Conservation (phyloP, 2,329 filamentous ascomycete genomes). For the Colletotrichum shisoi region DNA sequence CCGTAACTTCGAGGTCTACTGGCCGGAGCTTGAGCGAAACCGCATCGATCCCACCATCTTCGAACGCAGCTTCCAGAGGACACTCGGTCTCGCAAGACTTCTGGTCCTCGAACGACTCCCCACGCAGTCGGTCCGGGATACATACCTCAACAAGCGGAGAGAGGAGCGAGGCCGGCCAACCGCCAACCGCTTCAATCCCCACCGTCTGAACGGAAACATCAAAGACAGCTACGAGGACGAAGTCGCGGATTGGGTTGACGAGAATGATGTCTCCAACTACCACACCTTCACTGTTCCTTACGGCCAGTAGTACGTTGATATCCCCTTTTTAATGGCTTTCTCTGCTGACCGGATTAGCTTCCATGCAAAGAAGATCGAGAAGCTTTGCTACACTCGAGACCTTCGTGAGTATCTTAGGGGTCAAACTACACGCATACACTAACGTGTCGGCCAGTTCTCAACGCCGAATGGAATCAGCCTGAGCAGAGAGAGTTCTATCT, state of each 20-base stretch:
- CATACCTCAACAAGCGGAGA: conserved; percentile 74
- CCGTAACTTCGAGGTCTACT: conserved; percentile 84
- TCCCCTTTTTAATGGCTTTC: background rate
- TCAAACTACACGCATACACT: background rate
- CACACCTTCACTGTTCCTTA: conserved; percentile 79
- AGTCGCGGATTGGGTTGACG: conserved; percentile 81
- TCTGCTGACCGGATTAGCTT: conserved; percentile 47
- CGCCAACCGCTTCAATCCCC: conserved; percentile 54
- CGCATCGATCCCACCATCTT: conserved; percentile 86
- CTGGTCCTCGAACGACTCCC: conserved; percentile 82
- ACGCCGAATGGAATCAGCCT: conserved; percentile 84
- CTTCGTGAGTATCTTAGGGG: conserved; percentile 55
- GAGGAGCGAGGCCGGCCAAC: conserved; percentile 74
- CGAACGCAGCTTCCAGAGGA: conserved; percentile 79
- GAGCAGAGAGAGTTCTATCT: conserved; percentile 78
- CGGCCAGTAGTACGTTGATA: conserved; percentile 53
- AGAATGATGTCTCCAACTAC: conserved; percentile 80
- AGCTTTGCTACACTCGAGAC: conserved; percentile 81
- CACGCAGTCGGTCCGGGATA: conserved; percentile 70
- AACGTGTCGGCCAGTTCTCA: conserved; percentile 61
- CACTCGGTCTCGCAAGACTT: conserved; percentile 78
- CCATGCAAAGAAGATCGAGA: conserved; percentile 77
- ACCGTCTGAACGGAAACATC: conserved; percentile 70
- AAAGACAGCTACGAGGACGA: conserved; percentile 82
- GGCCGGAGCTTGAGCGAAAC: conserved; percentile 76